These are phyloP conservation scores for Phialocephala sp. DNA, from an alignment of 2,329 filamentous ascomycete species.

Conservation along the genomic window DNA sequence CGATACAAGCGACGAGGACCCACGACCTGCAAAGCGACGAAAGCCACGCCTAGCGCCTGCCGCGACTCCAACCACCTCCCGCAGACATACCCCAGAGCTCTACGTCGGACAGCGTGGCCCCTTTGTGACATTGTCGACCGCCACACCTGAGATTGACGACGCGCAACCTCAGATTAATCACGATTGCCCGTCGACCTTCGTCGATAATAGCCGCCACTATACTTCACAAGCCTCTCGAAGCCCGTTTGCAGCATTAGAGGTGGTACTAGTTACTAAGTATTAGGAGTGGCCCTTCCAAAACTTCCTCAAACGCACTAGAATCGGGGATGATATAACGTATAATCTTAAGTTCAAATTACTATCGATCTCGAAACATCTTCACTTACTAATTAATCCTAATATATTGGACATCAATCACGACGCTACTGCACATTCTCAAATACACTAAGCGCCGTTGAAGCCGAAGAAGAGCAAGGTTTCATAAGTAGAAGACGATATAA, in stretches of 20 bases:
- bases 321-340: conserved; percentile 23
- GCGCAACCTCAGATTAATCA: conserved; percentile 14
- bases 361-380: conserved; percentile 20
- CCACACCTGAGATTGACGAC: conserved; percentile 13
- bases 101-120: conserved; percentile 11
- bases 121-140: conserved; percentile 15
- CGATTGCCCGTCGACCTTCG: conserved; percentile 14
- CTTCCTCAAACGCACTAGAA: conserved; percentile 30
- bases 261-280: conserved; percentile 29
- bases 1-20: conserved; percentile 23
- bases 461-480: background rate
- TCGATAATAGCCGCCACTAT: conserved; percentile 19
- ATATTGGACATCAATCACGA: conserved; percentile 14
- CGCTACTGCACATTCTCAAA: conserved; percentile 17
- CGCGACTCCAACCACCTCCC: conserved; percentile 20
- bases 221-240: conserved; percentile 24
- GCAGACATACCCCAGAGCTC: too few relatives aligned
- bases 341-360: conserved; percentile 27
- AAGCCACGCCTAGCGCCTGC: conserved; percentile 27
- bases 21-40: conserved; percentile 29
- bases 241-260: conserved; percentile 15
- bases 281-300: conserved; percentile 32
- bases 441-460: conserved; percentile 9
- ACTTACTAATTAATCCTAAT: background rate
- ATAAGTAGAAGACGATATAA: conserved; percentile 12